These are phyloP conservation scores for Effrenium voratum DNA, from an alignment of 73 alveolate genomes.

Conservation along the genomic window DNA sequence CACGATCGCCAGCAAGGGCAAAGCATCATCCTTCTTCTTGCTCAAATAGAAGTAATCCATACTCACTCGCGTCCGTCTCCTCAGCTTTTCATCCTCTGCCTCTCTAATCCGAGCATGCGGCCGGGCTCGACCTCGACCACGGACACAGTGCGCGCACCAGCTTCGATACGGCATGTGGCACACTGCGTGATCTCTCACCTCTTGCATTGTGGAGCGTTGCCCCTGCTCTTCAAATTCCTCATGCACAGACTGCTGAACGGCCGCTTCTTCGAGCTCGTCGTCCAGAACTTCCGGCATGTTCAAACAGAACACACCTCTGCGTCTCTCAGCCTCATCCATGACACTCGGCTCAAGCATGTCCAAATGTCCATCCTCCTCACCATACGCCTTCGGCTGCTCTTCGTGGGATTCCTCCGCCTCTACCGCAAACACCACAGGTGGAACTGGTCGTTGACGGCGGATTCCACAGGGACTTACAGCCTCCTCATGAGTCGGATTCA, in stretches of 20 bases:
- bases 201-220: conserved; percentile 8
- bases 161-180: conserved; percentile 7
- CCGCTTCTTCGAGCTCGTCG: no score
- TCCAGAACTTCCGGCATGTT: no score
- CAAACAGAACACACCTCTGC: no score
- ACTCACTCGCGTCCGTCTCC: neutral
- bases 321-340: no score
- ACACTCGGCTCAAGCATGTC: no score
- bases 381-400: neutral
- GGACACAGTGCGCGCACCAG: conserved; percentile 45
- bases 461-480: conserved; percentile 29
- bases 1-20: conserved; percentile 11
- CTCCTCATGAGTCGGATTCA: no score
- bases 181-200: neutral
- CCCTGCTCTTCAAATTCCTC: neutral
- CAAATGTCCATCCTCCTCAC: neutral
- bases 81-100: neutral
- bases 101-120: neutral
- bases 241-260: no score
- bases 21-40: neutral
- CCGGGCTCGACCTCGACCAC: neutral
- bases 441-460: neutral
- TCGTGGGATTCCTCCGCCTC: neutral
- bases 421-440: neutral
- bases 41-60: conserved; percentile 37